These are phyloP conservation scores for Beauveria varroae DNA, from an alignment of 2,329 filamentous ascomycete species.

Conservation along the genomic window DNA sequence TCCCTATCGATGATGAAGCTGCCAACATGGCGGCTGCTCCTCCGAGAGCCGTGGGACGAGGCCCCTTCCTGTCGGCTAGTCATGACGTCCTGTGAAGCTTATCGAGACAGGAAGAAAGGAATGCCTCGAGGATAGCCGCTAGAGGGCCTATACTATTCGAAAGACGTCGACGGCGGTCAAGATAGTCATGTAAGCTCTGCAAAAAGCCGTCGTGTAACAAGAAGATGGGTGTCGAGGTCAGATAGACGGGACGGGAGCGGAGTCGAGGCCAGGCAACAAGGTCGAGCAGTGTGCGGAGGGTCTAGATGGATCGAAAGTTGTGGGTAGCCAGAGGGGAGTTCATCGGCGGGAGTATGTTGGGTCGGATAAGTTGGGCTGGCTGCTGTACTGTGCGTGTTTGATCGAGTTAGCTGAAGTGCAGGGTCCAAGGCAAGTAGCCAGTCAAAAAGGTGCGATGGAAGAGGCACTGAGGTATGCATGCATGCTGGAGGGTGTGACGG, in stretches of 20 bases:
- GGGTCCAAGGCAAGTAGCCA: background rate
- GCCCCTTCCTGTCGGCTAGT: slow-evolving; percentile 29
- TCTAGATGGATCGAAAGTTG: slow-evolving; percentile 8
- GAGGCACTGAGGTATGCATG: slow-evolving; percentile 7
- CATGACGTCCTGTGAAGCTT: slow-evolving; percentile 30
- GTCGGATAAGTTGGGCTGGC: background rate
- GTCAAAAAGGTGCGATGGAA: background rate
- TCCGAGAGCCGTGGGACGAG: slow-evolving; percentile 28
- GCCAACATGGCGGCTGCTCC: slow-evolving; percentile 44
- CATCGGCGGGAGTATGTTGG: background rate
- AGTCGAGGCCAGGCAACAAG: background rate
- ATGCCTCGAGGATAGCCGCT: slow-evolving; percentile 21
- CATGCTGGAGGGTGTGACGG: slow-evolving; percentile 4
- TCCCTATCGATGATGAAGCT: slow-evolving; percentile 78
- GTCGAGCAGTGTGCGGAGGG: background rate
- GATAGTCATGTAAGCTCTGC: slow-evolving; percentile 34
- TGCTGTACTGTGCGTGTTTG: background rate
- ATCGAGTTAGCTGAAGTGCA: slow-evolving; percentile 8
- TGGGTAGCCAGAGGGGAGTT: background rate
- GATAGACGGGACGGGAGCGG: slow-evolving; percentile 3
- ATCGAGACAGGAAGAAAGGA: slow-evolving; percentile 25
- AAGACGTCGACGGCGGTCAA: slow-evolving; percentile 25
- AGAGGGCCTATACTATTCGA: slow-evolving; percentile 30
- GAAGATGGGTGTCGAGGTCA: background rate
- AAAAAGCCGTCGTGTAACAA: background rate